phyloP scores from a whole-genome alignment of 192 early-diverging fungal genomes.

The Irineochytrium annulatum region DNA sequence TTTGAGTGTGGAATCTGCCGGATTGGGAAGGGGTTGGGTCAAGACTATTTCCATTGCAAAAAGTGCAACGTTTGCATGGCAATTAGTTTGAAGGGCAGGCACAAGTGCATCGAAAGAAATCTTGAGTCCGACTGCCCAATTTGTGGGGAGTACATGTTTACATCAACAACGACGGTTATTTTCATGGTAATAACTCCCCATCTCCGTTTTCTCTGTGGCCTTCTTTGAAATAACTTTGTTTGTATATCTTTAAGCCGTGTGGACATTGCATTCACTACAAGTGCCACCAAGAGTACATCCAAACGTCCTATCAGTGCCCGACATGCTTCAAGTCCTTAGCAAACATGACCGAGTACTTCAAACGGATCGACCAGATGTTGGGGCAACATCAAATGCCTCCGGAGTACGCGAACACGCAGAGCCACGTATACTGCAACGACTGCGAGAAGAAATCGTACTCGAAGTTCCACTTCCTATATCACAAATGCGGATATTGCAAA shows the following conservation, averaged over 20 bases:
- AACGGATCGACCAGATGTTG: constrained; percentile 76
- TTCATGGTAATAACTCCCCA: constrained; percentile 67
- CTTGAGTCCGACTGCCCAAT: constrained; percentile 93
- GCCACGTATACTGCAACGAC: constrained; percentile 89
- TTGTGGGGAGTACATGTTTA: constrained; percentile 94
- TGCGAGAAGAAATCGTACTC: constrained; percentile 81
- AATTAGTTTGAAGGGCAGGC: constrained; percentile 64
- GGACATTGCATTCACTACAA: constrained; percentile 88
- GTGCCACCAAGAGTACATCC: constrained; percentile 78
- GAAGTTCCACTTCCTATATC: constrained; percentile 93
- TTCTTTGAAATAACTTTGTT: not conserved
- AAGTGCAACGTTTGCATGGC: constrained; percentile 90
- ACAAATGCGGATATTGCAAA: constrained; percentile 80
- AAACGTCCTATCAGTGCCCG: constrained; percentile 92
- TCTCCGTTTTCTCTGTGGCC: constrained; percentile 1
- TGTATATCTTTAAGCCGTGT: constrained; percentile 60
- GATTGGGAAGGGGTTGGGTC: constrained; percentile 70
- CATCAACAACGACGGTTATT: constrained; percentile 72
- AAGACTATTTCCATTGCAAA: constrained; percentile 87
- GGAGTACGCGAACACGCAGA: constrained; percentile 73
- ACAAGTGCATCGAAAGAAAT: constrained; percentile 88
- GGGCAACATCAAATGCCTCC: constrained; percentile 81
- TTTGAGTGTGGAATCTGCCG: constrained; percentile 86
- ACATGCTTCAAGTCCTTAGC: constrained; percentile 89
- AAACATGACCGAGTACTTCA: constrained; percentile 77